Evolutionary conservation across 352 stramenopile genomes (phyloP).

Genomic region (Lagenidium giganteum): DNA sequence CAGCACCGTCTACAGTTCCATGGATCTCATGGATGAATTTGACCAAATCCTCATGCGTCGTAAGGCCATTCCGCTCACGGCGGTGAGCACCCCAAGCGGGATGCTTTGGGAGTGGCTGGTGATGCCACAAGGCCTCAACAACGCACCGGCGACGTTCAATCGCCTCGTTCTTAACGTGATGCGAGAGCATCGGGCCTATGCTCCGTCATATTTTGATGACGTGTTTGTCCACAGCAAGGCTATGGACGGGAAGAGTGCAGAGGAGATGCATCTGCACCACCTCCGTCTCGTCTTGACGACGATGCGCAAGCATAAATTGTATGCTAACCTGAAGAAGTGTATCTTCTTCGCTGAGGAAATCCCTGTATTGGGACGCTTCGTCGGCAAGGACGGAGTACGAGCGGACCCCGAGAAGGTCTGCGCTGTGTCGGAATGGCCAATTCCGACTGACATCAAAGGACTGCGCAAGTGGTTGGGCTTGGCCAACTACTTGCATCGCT

Average conservation of each 20-base stretch:
- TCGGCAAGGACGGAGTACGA: conserved; percentile 10
- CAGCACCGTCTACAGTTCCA: no score
- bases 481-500: conserved; percentile 2
- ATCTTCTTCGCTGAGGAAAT: conserved; percentile 19
- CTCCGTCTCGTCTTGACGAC: conserved; percentile 12
- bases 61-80: no score
- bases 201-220: conserved; percentile 24
- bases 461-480: conserved; percentile 5
- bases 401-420: conserved; percentile 9
- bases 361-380: conserved; percentile 17
- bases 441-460: conserved; percentile 2
- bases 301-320: conserved; percentile 17
- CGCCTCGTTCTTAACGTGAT: conserved; percentile 13
- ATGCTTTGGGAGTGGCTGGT: conserved; percentile 24
- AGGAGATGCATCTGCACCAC: conserved; percentile 10
- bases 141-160: conserved; percentile 22
- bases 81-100: conserved; percentile 15
- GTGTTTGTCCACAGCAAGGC: conserved; percentile 20
- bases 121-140: conserved; percentile 19
- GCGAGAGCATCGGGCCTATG: conserved; percentile 4
- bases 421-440: conserved; percentile 3
- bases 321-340: conserved; percentile 24
- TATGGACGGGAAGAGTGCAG: conserved; percentile 4
- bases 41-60: no score
- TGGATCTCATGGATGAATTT: no score